Evolutionary conservation across 2,329 filamentous ascomycete genomes (phyloP).

Genomic region (Neofusicoccum laricinum): DNA sequence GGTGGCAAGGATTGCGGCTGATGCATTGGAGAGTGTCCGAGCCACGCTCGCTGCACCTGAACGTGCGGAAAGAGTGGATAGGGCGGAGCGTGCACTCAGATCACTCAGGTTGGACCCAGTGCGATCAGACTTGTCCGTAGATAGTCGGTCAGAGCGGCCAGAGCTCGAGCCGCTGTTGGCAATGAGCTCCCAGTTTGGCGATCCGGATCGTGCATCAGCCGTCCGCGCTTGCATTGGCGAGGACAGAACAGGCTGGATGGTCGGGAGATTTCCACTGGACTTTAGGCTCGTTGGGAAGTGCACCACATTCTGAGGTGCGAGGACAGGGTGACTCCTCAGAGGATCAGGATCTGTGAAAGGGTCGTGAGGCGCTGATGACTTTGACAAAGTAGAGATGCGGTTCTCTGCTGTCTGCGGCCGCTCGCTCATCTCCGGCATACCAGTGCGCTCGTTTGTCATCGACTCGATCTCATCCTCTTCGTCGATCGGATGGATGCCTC

Average conservation of each 20-base stretch:
- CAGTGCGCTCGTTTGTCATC: slow-evolving; percentile 19
- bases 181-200: slow-evolving; percentile 12
- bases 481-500: slow-evolving; percentile 61
- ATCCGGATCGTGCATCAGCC: slow-evolving; percentile 11
- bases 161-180: neutral
- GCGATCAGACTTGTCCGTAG: slow-evolving; percentile 53
- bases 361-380: slow-evolving; percentile 30
- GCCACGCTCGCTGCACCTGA: slow-evolving; percentile 40
- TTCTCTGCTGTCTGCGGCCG: slow-evolving; percentile 17
- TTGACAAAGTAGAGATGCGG: slow-evolving; percentile 25
- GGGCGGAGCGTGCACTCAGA: slow-evolving; percentile 40
- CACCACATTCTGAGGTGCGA: neutral
- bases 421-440: slow-evolving; percentile 27
- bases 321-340: slow-evolving; percentile 30
- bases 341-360: slow-evolving; percentile 41
- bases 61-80: slow-evolving; percentile 42
- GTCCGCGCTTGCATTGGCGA: slow-evolving; percentile 23
- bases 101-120: slow-evolving; percentile 58
- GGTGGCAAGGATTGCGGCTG: slow-evolving; percentile 36
- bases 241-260: slow-evolving; percentile 21
- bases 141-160: slow-evolving; percentile 34
- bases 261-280: neutral
- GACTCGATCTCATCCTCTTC: slow-evolving; percentile 60
- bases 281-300: slow-evolving; percentile 15
- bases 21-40: slow-evolving; percentile 46